Evolutionary conservation across 441 rosid genomes (phyloP), one percentile per base, ranked within the genome.

Genomic region (Erodium texanum): DNA sequence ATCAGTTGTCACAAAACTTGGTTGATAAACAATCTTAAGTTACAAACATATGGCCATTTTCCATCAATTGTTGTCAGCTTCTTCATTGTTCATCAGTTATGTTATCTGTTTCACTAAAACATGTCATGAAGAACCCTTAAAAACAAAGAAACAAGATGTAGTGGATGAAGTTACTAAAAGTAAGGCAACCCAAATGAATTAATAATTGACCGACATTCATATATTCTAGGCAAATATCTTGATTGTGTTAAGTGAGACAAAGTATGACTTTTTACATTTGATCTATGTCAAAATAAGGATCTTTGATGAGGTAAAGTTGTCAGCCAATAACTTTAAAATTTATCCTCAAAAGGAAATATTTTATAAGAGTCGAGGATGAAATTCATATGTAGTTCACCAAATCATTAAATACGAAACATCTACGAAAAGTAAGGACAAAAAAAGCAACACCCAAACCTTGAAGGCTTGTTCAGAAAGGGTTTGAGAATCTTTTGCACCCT

Each of bases 401-500:
- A 24, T 10, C 10, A 9, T 8, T 20, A 20, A 59, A 20, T 12
- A 59, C 19, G 36, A 5, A 73, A 24, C 32, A 18, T 58, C 22
- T 9, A 1, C 16, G 16, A 24, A 20, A 68, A 15, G 36, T 4
- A 27, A 19, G 36, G 11, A 16, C 38, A 23, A 20, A 29, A 29
- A 19, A 10, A 20, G 16, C 24, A 16, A 54, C 14, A 4, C 1
- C 20, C 27, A 43, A 41, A 79, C 82, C 83, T 70, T 61, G 41
- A 71, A 43, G 29, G 66, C 20, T 20, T 65, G 79, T 29, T 68
- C 69, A 27, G 70, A 61, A 66, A 52, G 50, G 20, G 41, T 67
- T 58, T 43, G 70, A 43, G 63, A 36, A 41, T 72, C 80, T 20
- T 83, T 79, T 23, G 62, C 14, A 50, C 74, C 79, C 69, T 70